phyloP scores from a whole-genome alignment of 352 stramenopile species.

The Phytophthora hibernalis region DNA sequence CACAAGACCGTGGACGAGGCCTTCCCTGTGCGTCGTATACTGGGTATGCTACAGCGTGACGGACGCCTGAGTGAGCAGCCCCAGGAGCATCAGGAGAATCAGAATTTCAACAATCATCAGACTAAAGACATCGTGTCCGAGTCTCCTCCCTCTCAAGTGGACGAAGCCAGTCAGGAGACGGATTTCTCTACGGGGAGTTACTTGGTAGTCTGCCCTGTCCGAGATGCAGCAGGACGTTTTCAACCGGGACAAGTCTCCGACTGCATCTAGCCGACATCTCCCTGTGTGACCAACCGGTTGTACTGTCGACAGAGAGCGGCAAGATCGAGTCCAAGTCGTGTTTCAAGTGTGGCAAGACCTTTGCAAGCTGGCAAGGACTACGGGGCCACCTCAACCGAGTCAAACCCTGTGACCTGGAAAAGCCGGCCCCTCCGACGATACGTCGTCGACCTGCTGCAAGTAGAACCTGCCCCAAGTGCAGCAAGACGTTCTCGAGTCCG shows the following conservation, averaged over 20 bases:
- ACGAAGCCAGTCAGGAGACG: slow-evolving; percentile 5
- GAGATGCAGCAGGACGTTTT: slow-evolving; percentile 25
- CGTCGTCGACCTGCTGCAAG: slow-evolving; percentile 18
- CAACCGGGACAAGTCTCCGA: slow-evolving; percentile 22
- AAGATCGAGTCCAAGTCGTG: slow-evolving; percentile 32
- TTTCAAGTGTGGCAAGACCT: slow-evolving; percentile 42
- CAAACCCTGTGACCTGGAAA: slow-evolving; percentile 39
- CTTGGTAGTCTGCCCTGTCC: background rate
- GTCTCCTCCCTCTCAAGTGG: slow-evolving; percentile 22
- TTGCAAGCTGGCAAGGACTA: slow-evolving; percentile 37
- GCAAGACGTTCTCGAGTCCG: slow-evolving; percentile 38
- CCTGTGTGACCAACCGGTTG: slow-evolving; percentile 7
- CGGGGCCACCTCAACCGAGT: slow-evolving; percentile 35
- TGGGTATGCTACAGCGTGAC: slow-evolving; percentile 22
- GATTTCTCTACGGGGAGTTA: background rate
- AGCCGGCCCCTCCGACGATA: slow-evolving; percentile 9
- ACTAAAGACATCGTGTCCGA: slow-evolving; percentile 22
- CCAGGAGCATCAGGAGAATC: slow-evolving; percentile 15
- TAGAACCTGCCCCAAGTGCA: slow-evolving; percentile 36
- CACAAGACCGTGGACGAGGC: slow-evolving; percentile 12
- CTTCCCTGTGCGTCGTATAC: slow-evolving; percentile 17
- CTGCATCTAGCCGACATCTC: slow-evolving; percentile 19
- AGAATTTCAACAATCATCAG: slow-evolving; percentile 6
- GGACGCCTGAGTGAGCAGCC: slow-evolving; percentile 17
- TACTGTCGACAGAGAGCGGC: background rate